These are phyloP conservation scores for Phytopythium kandeliae DNA, from an alignment of 352 stramenopile species.

Conservation along the genomic window DNA sequence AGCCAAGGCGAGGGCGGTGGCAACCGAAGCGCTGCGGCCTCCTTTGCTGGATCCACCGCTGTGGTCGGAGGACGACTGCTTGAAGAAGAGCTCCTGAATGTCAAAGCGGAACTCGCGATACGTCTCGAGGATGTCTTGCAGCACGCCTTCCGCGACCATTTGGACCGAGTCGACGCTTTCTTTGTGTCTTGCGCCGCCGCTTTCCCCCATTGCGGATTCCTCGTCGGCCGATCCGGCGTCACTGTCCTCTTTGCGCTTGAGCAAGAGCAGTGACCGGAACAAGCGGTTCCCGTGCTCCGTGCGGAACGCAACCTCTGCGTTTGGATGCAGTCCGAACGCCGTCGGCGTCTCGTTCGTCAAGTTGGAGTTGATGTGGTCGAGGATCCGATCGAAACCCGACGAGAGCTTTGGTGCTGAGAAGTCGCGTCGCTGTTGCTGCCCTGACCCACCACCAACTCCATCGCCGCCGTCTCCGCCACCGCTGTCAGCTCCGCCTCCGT, in stretches of 20 bases:
- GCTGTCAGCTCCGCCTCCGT: constrained; percentile 10
- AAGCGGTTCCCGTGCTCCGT: constrained; percentile 79
- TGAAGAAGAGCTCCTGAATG: constrained; percentile 74
- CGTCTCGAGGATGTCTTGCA: constrained; percentile 89
- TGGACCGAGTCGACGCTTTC: constrained; percentile 59
- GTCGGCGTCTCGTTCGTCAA: constrained; percentile 80
- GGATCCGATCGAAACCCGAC: constrained; percentile 66
- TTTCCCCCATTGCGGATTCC: constrained; percentile 8
- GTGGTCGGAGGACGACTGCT: constrained; percentile 27
- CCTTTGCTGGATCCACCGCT: constrained; percentile 14
- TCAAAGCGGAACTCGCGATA: constrained; percentile 86
- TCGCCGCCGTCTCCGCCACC: constrained; percentile 9
- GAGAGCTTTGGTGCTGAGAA: constrained; percentile 73
- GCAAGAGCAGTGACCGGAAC: constrained; percentile 71
- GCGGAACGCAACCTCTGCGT: constrained; percentile 90
- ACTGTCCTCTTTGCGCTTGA: constrained; percentile 42
- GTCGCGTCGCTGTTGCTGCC: constrained; percentile 32
- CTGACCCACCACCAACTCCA: constrained; percentile 17
- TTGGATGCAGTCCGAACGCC: constrained; percentile 91
- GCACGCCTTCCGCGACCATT: constrained; percentile 75
- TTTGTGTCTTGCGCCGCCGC: constrained; percentile 12
- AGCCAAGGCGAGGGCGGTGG: constrained; percentile 13
- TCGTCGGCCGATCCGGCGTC: constrained; percentile 15
- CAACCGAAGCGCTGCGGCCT: constrained; percentile 24
- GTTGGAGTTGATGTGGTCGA: constrained; percentile 86